Base-by-base conservation (phyloP, 441 rosid species). In the Macaranga tanarius region DNA sequence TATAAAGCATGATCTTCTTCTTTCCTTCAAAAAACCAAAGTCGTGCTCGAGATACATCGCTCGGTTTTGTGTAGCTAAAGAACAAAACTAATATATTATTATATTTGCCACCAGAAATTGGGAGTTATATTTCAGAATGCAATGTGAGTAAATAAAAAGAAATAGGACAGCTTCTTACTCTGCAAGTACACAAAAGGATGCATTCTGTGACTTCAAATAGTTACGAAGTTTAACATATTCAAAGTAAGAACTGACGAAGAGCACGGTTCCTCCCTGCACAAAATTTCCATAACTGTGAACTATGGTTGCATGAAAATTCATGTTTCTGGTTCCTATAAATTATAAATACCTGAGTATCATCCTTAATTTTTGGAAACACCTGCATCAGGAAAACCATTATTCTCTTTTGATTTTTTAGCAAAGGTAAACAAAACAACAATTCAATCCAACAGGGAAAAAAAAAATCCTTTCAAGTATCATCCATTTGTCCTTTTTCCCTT, bases 291-390 rank as follows among this genome's bases (percentile, higher is more conserved):
- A 65, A 26, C 75, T 26, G 68, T 5, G 67, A 67, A 38, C 25
- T 50, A 57, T 63, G 51, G 45, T 50, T 74, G 62, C 71, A 71
- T 44, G 57, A 64, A 26, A 63, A 72, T 65, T 73, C 65, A 61
- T 56, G 34, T 47, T 52, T 15, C 20, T 54, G 45, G 38, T 42
- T 77, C 26, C 34, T 20, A 40, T 16, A 23, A 47, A 16, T 74
- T 28, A 64, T 15, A 73, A 57, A 59, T 84, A 92, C 99, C 97
- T 91, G 89, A 76, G 81, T 72, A n/a, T 95, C 88, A 80, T 92
- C 98, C 79, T 92, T 91, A 62, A 95, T 88, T 85, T 91, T 92
- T 51, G 98, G 98, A 77, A 90, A 95, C 42, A 95, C 92, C 99
- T 92, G 87, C 86, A 84, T 66, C 73, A 62, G 70, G 77, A 66